A percentile compares a stretch with the other conserved stretches of the same genome.
Evolutionary conservation across 805 yeast genomes (phyloP).

Genomic region (Saccharomycopsis sp.): DNA sequence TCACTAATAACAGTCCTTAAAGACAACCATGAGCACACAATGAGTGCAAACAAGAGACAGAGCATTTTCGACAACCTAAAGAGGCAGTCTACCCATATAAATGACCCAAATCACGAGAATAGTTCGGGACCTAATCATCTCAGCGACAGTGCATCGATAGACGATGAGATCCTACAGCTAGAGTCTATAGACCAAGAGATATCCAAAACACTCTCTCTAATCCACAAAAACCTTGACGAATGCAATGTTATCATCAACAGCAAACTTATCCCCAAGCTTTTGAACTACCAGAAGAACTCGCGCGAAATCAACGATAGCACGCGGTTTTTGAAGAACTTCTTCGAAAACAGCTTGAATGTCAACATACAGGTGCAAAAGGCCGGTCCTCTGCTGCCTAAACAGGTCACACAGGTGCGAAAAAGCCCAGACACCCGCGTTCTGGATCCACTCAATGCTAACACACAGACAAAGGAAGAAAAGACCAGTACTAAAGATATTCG

Average conservation of each 20-base stretch:
- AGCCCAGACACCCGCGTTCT: no score
- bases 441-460: no score
- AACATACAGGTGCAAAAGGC: slow-evolving; percentile 18
- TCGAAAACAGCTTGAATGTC: slow-evolving; percentile 21
- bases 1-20: not conserved
- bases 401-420: not conserved
- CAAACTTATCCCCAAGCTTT: slow-evolving; percentile 15
- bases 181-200: slow-evolving; percentile 21
- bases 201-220: slow-evolving; percentile 16
- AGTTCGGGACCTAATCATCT: not conserved
- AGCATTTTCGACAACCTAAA: slow-evolving; percentile 21
- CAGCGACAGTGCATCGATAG: slow-evolving; percentile 6
- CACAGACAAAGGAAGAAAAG: not conserved
- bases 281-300: slow-evolving; percentile 11
- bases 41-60: slow-evolving; percentile 12
- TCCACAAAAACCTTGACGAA: slow-evolving; percentile 19
- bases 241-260: slow-evolving; percentile 13
- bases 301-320: slow-evolving; percentile 16
- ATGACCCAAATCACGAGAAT: not conserved
- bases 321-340: slow-evolving; percentile 19
- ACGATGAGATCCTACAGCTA: slow-evolving; percentile 16
- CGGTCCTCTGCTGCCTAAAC: not conserved
- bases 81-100: not conserved
- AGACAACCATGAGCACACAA: not conserved
- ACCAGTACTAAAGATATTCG: not conserved